These are phyloP conservation scores for Lepiota brunneoincarnata DNA, from an alignment of 768 basidiomycete genomes.

Conservation along the genomic window DNA sequence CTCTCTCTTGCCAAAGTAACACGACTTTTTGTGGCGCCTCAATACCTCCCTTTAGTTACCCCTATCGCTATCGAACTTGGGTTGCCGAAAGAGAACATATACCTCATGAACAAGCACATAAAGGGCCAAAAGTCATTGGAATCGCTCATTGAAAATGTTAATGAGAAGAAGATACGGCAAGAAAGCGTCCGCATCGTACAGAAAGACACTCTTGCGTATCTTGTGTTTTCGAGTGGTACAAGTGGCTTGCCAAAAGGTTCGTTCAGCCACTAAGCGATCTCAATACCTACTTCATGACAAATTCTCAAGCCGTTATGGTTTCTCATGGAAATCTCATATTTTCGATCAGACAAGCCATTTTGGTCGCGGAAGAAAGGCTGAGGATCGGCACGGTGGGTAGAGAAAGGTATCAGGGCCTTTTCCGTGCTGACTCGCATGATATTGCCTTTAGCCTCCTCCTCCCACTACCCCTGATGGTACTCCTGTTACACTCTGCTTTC, in stretches of 20 bases:
- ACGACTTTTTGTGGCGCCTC: slow-evolving; percentile 30
- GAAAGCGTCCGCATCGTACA: slow-evolving; percentile 41
- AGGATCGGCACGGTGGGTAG: slow-evolving; percentile 37
- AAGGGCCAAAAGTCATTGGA: slow-evolving; percentile 31
- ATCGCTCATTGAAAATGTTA: slow-evolving; percentile 38
- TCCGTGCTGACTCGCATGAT: neutral
- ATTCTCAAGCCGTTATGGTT: slow-evolving; percentile 59
- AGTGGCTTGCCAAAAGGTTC: slow-evolving; percentile 72
- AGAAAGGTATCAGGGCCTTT: neutral
- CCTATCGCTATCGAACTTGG: slow-evolving; percentile 30
- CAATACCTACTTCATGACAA: neutral
- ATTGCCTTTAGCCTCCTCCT: slow-evolving; percentile 29
- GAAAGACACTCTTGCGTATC: slow-evolving; percentile 58
- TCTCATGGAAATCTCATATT: slow-evolving; percentile 60
- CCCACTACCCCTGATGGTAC: slow-evolving; percentile 40
- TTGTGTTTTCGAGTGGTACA: slow-evolving; percentile 76
- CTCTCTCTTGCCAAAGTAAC: slow-evolving; percentile 29
- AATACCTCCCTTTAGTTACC: slow-evolving; percentile 23
- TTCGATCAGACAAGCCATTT: slow-evolving; percentile 35
- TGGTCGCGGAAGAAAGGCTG: slow-evolving; percentile 23
- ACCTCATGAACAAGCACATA: slow-evolving; percentile 41
- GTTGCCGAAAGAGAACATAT: slow-evolving; percentile 40
- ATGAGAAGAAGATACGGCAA: slow-evolving; percentile 32
- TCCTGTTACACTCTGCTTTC: slow-evolving; percentile 48
- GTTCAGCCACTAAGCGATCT: neutral